These are phyloP conservation scores for Pseudonitzschia delicatissima DNA, from an alignment of 108 stramenopile genomes.

Conservation along the genomic window DNA sequence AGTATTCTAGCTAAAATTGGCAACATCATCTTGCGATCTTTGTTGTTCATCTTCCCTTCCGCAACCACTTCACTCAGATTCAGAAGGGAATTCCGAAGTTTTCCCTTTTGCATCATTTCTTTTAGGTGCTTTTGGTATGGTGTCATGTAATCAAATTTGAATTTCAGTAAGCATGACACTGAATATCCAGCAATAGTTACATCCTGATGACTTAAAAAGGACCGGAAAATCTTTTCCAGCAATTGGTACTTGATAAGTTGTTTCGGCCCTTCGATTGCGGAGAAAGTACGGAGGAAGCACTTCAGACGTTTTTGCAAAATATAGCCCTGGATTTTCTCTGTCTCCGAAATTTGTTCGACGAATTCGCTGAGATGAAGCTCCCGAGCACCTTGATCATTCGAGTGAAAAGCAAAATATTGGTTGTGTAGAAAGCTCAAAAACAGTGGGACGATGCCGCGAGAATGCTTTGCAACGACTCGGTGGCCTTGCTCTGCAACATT, in stretches of 20 bases:
- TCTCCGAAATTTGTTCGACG: slow-evolving; percentile 5
- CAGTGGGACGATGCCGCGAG: slow-evolving; percentile 69
- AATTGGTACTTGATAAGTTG: slow-evolving; percentile 69
- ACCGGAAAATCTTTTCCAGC: slow-evolving; percentile 51
- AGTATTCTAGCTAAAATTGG: slow-evolving; percentile 68
- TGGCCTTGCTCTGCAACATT: slow-evolving; percentile 58
- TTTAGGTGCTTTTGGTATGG: slow-evolving; percentile 36
- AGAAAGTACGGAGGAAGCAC: slow-evolving; percentile 71
- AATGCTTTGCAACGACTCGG: slow-evolving; percentile 58
- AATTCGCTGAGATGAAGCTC: slow-evolving; percentile 50
- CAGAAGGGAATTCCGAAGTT: slow-evolving; percentile 66
- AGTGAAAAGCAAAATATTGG: slow-evolving; percentile 69
- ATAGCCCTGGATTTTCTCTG: slow-evolving; percentile 27
- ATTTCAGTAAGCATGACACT: slow-evolving; percentile 57
- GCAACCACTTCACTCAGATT: slow-evolving; percentile 53
- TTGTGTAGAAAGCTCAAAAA: slow-evolving; percentile 72
- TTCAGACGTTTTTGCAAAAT: slow-evolving; percentile 51
- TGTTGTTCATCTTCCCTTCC: slow-evolving; percentile 38
- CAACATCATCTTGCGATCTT: slow-evolving; percentile 55
- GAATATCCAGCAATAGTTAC: slow-evolving; percentile 51
- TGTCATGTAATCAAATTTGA: slow-evolving; percentile 54
- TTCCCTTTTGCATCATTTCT: slow-evolving; percentile 56
- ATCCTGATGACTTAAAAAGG: slow-evolving; percentile 68
- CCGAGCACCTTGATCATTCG: slow-evolving; percentile 64
- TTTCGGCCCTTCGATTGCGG: slow-evolving; percentile 69